Percentiles rank a stretch among this genome's conserved stretches.
phyloP scores from a whole-genome alignment of 148 eudicot genomes.

The Tetragonia tetragonoides region DNA sequence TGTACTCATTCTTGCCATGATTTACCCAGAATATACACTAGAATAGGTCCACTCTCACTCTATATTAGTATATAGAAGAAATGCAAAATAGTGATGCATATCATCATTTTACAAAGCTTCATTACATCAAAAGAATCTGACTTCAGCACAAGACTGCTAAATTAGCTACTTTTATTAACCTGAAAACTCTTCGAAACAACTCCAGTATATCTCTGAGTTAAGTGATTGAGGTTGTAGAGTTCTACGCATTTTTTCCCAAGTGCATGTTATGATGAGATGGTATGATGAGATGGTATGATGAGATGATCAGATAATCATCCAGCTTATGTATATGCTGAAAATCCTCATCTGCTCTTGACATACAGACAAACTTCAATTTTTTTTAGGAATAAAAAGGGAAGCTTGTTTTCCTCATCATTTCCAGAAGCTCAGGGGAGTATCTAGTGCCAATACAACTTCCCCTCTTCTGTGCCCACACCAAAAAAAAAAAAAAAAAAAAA shows the following conservation, averaged over 20 bases:
- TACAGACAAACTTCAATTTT: background rate
- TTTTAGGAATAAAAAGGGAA: background rate
- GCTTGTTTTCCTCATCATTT: conserved; percentile 3
- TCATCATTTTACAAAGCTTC: background rate
- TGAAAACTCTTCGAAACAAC: background rate
- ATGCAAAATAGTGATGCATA: background rate
- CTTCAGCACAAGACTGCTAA: background rate
- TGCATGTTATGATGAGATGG: background rate
- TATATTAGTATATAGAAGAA: background rate
- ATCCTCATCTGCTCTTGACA: background rate
- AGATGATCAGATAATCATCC: background rate
- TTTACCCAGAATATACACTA: background rate
- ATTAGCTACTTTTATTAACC: background rate
- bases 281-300: too few species aligned
- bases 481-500: too few species aligned
- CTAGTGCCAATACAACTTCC: background rate
- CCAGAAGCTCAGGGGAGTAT: background rate
- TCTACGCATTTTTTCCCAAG: background rate
- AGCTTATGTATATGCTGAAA: background rate
- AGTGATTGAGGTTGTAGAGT: background rate
- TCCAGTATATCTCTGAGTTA: background rate
- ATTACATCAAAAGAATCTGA: background rate
- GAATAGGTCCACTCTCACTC: background rate
- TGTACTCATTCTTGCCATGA: background rate
- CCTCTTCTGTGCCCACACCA: background rate